These are phyloP conservation scores for Monosporascus ibericus DNA, from an alignment of 2,329 filamentous ascomycete genomes.

Conservation along the genomic window DNA sequence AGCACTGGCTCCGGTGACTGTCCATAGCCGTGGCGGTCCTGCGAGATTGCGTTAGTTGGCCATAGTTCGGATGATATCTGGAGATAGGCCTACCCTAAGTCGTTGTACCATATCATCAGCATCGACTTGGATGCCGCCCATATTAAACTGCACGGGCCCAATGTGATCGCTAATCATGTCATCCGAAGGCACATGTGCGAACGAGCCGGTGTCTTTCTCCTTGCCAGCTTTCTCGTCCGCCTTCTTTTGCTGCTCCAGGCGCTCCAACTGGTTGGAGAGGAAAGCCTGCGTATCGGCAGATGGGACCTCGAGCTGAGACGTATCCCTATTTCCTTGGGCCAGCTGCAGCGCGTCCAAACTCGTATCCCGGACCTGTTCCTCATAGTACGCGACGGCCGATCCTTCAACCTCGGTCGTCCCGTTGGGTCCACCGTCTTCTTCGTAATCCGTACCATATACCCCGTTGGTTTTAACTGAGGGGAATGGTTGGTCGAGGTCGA, in stretches of 20 bases:
- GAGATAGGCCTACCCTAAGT: conserved; percentile 60
- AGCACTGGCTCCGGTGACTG: conserved; percentile 38
- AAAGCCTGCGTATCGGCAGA: conserved; percentile 75
- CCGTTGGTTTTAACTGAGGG: conserved; percentile 27
- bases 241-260: conserved; percentile 62
- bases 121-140: conserved; percentile 94
- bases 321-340: conserved; percentile 41
- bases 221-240: conserved; percentile 41
- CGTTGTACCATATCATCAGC: conserved; percentile 88
- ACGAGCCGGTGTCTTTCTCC: conserved; percentile 18
- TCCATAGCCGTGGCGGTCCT: conserved; percentile 53
- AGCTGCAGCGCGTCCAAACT: conserved; percentile 56
- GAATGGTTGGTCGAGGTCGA: conserved; percentile 64
- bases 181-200: conserved; percentile 21
- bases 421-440: conserved; percentile 19
- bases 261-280: conserved; percentile 65
- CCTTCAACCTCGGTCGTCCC: conserved; percentile 41
- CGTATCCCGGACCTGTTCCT: conserved; percentile 72
- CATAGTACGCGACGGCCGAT: conserved; percentile 66
- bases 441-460: conserved; percentile 15
- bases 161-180: conserved; percentile 69
- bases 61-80: neutral
- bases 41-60: conserved; percentile 15
- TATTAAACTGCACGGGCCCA: conserved; percentile 93
- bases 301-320: conserved; percentile 51